phyloP scores from a whole-genome alignment of 2,329 filamentous ascomycete genomes.

The Gliomastix tumulicola region DNA sequence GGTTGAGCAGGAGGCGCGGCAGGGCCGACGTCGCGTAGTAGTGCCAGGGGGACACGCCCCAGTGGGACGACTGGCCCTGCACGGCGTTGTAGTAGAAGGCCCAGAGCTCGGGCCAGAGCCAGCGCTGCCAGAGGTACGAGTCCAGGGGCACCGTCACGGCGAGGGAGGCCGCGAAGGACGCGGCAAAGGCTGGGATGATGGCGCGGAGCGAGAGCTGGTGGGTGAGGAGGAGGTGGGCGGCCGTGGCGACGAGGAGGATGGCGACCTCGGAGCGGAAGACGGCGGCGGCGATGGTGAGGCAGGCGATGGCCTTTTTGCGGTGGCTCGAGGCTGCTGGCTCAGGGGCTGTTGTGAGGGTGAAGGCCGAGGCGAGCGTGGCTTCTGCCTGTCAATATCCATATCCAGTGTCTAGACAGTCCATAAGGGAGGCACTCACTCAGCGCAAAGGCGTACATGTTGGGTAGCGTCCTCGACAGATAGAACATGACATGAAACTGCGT shows the following conservation, averaged over 20 bases:
- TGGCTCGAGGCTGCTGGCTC: slow-evolving; percentile 24
- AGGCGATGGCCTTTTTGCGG: slow-evolving; percentile 59
- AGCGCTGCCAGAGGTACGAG: slow-evolving; percentile 88
- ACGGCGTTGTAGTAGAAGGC: slow-evolving; percentile 91
- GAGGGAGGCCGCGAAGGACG: slow-evolving; percentile 61
- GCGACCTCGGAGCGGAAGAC: slow-evolving; percentile 89
- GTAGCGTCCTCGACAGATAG: slow-evolving; percentile 85
- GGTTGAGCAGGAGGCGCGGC: slow-evolving; percentile 79
- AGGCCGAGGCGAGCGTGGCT: slow-evolving; percentile 61
- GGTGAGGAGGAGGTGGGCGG: slow-evolving; percentile 54
- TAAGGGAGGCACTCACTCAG: slow-evolving; percentile 55
- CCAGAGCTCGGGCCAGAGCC: slow-evolving; percentile 82
- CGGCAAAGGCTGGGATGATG: slow-evolving; percentile 59
- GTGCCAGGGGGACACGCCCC: slow-evolving; percentile 81
- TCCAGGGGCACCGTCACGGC: slow-evolving; percentile 68
- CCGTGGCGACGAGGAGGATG: slow-evolving; percentile 65
- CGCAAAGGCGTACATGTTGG: slow-evolving; percentile 94
- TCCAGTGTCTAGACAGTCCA: not conserved
- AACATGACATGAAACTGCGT: slow-evolving; percentile 91
- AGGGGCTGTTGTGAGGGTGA: slow-evolving; percentile 27
- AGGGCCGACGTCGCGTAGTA: slow-evolving; percentile 81
- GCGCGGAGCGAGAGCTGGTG: slow-evolving; percentile 43
- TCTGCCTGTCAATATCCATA: not conserved
- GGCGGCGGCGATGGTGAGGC: slow-evolving; percentile 73
- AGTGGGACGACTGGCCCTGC: slow-evolving; percentile 72